phyloP scores from a whole-genome alignment of 148 eudicot species.

The Dysphania ambrosioides region DNA sequence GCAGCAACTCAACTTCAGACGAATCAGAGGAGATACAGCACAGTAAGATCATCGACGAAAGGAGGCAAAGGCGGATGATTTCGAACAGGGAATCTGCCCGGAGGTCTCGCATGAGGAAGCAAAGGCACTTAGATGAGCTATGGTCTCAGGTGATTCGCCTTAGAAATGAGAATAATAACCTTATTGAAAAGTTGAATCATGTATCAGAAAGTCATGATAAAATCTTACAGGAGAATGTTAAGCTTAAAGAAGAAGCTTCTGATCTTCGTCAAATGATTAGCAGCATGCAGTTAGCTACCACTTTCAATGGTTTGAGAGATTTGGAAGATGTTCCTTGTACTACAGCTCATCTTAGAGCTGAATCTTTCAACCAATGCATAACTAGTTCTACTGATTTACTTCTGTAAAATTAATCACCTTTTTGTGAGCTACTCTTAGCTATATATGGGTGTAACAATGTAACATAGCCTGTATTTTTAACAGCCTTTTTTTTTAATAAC shows the following conservation, averaged over 20 bases:
- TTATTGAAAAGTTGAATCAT: slow-evolving; percentile 49
- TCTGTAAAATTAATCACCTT: slow-evolving; percentile 14
- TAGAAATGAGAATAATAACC: slow-evolving; percentile 50
- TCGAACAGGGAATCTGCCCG: slow-evolving; percentile 88
- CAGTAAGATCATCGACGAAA: slow-evolving; percentile 49
- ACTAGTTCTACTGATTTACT: slow-evolving; percentile 43
- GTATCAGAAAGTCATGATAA: slow-evolving; percentile 45
- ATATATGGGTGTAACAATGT: neutral
- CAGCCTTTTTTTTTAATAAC: neutral
- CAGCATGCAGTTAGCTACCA: slow-evolving; percentile 40
- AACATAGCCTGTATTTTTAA: no score
- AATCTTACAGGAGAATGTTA: slow-evolving; percentile 52
- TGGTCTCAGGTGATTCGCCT: slow-evolving; percentile 62
- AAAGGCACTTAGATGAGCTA: slow-evolving; percentile 74
- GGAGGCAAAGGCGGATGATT: slow-evolving; percentile 75
- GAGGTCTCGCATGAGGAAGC: slow-evolving; percentile 85
- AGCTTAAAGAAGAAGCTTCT: slow-evolving; percentile 59
- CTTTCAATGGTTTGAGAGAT: slow-evolving; percentile 40
- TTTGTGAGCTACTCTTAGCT: neutral
- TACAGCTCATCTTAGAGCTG: slow-evolving; percentile 46
- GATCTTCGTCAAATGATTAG: slow-evolving; percentile 51
- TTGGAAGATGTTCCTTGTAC: slow-evolving; percentile 54
- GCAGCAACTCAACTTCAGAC: slow-evolving; percentile 64
- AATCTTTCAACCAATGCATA: slow-evolving; percentile 38
- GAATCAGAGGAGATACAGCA: slow-evolving; percentile 54